Evolutionary conservation across 2,329 filamentous ascomycete species (phyloP), one percentile per base, ranked within the genome.

Genomic region (Dendryphion nanum): DNA sequence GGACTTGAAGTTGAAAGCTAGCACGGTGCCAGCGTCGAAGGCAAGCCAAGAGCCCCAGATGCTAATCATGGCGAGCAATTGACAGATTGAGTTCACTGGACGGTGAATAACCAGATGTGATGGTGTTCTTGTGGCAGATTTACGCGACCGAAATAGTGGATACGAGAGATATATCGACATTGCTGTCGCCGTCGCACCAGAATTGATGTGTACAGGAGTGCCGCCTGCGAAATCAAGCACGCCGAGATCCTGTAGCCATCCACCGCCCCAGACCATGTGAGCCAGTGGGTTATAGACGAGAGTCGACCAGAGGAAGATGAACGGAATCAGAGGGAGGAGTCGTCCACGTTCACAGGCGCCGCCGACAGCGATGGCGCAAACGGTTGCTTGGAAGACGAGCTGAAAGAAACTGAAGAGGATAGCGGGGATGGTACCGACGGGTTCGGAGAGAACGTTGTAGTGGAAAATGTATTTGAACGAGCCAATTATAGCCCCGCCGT

Each of bases 1-100:
- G 8, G 68, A 70, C 43, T 75, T 73, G 60, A 75, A 75, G 49
- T 69, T 74, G 17, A 75, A 61, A 0, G 66, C 63, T 4, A 76
- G 57, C 0, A 70, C 73, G 1, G 72, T 75, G 6, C 72, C 72
- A 5, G 72, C 73, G 39, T 75, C 72, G 47, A 75, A 76, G 14
- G 73, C 72, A 6, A 75, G 58, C 72, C 72, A 76, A 1, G 71
- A 69, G 19, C 71, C 72, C 72, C 72, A 76, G 39, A 75, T 75
- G 38, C 70, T 72, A 37, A 75, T 68, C 52, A 75, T 56, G 2
- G 72, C 66, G 4, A 75, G 51, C 4, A 76, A 53, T 40, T 76
- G 72, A 42, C 65, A 72, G 29, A 74, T 63, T 4, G 69, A 68
- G 42, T 75, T 75, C 20, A 73, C 70, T 0, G 72, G 72, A 3